A percentile compares a stretch with the other conserved stretches of the same genome.
Evolutionary conservation across 2,329 filamentous ascomycete species (phyloP).

Genomic region (Aspergillus piperis): DNA sequence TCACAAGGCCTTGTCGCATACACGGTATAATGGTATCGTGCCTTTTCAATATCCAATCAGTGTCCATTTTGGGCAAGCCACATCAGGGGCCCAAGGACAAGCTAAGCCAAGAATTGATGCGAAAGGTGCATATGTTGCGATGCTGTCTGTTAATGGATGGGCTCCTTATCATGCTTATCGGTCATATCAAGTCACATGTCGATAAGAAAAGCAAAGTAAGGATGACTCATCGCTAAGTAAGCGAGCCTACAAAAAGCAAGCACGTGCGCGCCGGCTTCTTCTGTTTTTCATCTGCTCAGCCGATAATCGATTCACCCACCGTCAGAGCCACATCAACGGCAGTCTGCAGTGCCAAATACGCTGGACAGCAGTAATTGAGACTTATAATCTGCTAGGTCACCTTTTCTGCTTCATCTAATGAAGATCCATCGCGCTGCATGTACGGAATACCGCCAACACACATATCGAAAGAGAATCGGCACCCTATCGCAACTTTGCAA

Average conservation of each 20-base stretch:
- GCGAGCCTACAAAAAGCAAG: not conserved
- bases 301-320: not conserved
- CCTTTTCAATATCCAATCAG: not conserved
- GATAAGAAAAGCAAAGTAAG: not conserved
- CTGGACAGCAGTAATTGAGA: not conserved
- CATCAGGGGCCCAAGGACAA: not conserved
- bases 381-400: not conserved
- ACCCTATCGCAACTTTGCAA: constrained; percentile 31
- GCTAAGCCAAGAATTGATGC: not conserved
- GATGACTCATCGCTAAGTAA: constrained; percentile 10
- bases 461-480: not conserved
- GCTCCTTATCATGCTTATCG: not conserved
- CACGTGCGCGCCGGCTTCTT: not conserved
- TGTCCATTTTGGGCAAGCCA: not conserved
- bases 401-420: not conserved
- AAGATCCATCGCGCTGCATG: not conserved
- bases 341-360: not conserved
- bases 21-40: not conserved
- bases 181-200: constrained; percentile 1
- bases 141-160: no score
- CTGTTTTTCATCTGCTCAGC: not conserved
- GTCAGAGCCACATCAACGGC: not conserved
- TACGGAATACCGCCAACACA: not conserved
- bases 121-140: no score
- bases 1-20: not conserved